Evolutionary conservation across 148 eudicot species (phyloP), one percentile per base, ranked within the genome.

Genomic region (Diospyros lotus): DNA sequence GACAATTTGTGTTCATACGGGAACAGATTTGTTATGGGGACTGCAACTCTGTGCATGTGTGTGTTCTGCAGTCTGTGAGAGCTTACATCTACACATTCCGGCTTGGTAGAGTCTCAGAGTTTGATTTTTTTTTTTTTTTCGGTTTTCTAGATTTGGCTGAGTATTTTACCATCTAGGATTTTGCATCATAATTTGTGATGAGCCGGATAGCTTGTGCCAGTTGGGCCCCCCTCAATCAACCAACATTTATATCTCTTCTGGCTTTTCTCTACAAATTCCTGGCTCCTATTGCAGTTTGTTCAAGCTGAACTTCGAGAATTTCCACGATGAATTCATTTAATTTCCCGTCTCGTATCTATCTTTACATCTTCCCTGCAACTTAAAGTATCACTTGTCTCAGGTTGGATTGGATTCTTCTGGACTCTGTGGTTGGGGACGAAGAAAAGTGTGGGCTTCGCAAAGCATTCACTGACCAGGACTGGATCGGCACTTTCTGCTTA

Each of bases 351-450:
- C 28, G 28, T 28, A 28, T 28, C n/a, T 28, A 28, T 28, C 28
- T 28, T 28, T 28, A 28, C 28, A 28, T 28, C 4, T 39, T 56
- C 11, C 46, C 71, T 13, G 59, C 28, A 39, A 48, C 38, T 68
- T 59, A 54, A 13, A 50, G 6, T 9, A 40, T 40, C 54, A 48
- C 58, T 13, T 46, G 63, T 41, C 15, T 14, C 82, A 91, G 94
- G 94, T 64, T 91, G 97, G 93, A 78, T 88, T 51, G 97, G 93
- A 66, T 91, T 89, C 87, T 79, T 88, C 56, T 89, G 81, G 78
- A 82, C 74, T 28, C 64, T 89, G 28, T 91, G 92, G 94, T 63
- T 87, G 48, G 83, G 78, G 8, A 58, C 79, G 7, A 84, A 71
- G 72, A 89, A 86, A 77, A 80, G 88, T 50, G 79, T 77, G 48